Conservation (phyloP, 2,329 filamentous ascomycete species). For the Sporothrix inflata region DNA sequence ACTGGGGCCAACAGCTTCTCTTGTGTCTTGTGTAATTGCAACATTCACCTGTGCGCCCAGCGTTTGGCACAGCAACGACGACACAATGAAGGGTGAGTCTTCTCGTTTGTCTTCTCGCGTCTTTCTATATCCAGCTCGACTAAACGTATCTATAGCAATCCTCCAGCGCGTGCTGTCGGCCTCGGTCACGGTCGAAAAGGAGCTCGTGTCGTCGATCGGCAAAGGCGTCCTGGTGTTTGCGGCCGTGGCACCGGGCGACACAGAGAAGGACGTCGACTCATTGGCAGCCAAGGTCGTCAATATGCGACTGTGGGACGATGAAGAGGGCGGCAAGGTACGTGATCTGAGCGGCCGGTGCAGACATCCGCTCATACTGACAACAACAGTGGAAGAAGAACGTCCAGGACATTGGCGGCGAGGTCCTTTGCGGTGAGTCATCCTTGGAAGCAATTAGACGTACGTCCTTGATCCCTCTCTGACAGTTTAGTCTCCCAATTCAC, state of each 20-base stretch:
- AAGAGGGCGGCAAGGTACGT: constrained; percentile 66
- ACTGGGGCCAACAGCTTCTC: neutral
- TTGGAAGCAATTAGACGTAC: too few species aligned
- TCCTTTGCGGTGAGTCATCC: constrained; percentile 77
- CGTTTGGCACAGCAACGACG: neutral
- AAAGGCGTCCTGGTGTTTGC: constrained; percentile 90
- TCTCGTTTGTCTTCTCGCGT: neutral
- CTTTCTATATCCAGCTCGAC: too few species aligned
- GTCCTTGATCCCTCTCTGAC: neutral
- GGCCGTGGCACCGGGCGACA: constrained; percentile 87
- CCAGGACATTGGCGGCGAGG: constrained; percentile 83
- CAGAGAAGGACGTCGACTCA: constrained; percentile 80
- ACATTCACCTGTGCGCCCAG: neutral
- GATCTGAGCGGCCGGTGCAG: too few species aligned
- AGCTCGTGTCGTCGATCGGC: constrained; percentile 87
- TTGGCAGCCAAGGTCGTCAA: constrained; percentile 87
- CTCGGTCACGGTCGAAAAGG: constrained; percentile 90
- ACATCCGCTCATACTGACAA: neutral
- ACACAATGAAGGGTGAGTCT: constrained; percentile 10
- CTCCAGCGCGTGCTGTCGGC: constrained; percentile 92
- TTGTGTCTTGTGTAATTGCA: neutral
- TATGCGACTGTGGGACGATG: constrained; percentile 89
- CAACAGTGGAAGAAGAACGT: constrained; percentile 82
- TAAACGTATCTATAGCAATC: constrained; percentile 71
- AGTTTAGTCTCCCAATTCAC: constrained; percentile 91